Conservation (phyloP, 495 filamentous ascomycete species). For the Hyaloscypha variabilis region DNA sequence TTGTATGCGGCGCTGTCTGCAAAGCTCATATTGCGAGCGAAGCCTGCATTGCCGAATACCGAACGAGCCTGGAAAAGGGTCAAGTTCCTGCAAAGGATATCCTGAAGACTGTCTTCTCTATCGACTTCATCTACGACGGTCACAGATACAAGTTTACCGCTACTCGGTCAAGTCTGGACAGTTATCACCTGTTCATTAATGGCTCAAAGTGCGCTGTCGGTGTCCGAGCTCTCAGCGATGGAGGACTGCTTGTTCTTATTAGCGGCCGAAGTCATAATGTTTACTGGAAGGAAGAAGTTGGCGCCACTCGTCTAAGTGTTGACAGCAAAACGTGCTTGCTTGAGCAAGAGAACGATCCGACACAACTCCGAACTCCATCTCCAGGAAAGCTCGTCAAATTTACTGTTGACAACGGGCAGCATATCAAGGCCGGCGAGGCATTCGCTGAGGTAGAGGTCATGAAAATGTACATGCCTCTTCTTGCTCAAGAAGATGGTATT, state of each 20-base stretch:
- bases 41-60: slow-evolving; percentile 82
- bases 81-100: slow-evolving; percentile 96
- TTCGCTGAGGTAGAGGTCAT: slow-evolving; percentile 99
- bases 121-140: slow-evolving; percentile 99
- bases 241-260: slow-evolving; percentile 90
- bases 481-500: slow-evolving; percentile 95
- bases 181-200: slow-evolving; percentile 99
- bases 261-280: slow-evolving; percentile 93
- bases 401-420: slow-evolving; percentile 94
- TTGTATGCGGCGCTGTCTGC: slow-evolving; percentile 91
- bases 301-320: slow-evolving; percentile 91
- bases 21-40: slow-evolving; percentile 95
- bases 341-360: slow-evolving; percentile 99
- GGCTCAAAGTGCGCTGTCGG: slow-evolving; percentile 95
- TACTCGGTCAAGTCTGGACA: slow-evolving; percentile 88
- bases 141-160: slow-evolving; percentile 97
- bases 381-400: slow-evolving; percentile 99
- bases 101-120: slow-evolving; percentile 94
- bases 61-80: slow-evolving; percentile 88
- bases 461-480: slow-evolving; percentile 99
- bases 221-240: slow-evolving; percentile 89
- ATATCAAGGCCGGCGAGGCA: slow-evolving; percentile 88
- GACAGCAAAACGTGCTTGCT: slow-evolving; percentile 97
- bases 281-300: slow-evolving; percentile 99
- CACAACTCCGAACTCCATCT: slow-evolving; percentile 90